Conservation (phyloP, 2,329 filamentous ascomycete genomes). For the Aspergillus sp. region DNA sequence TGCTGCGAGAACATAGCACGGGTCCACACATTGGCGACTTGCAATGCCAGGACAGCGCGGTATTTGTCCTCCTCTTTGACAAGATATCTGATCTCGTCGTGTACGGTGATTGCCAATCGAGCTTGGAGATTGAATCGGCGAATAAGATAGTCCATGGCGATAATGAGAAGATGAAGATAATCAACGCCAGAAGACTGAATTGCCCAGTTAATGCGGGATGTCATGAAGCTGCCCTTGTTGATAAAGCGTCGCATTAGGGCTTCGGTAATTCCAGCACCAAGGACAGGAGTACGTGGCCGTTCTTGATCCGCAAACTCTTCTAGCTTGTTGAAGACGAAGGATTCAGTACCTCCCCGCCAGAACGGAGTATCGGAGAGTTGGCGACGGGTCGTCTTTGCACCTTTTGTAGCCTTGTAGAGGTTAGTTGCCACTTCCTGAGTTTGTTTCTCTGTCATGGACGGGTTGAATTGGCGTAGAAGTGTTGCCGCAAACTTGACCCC, state of each 20-base stretch:
- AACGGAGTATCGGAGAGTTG: constrained; percentile 74
- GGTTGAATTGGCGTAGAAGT: constrained; percentile 91
- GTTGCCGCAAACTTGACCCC: constrained; percentile 92
- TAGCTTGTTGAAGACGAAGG: constrained; percentile 96
- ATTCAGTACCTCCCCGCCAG: constrained; percentile 96
- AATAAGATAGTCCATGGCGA: constrained; percentile 91
- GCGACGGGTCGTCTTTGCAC: constrained; percentile 78
- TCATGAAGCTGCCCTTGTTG: constrained; percentile 88
- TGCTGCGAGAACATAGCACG: constrained; percentile 97
- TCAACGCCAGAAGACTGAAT: constrained; percentile 98
- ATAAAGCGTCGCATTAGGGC: constrained; percentile 88
- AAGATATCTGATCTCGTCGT: constrained; percentile 96
- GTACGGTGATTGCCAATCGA: constrained; percentile 88
- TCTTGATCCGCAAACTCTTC: constrained; percentile 98
- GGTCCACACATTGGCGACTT: constrained; percentile 95
- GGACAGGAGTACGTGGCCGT: constrained; percentile 82
- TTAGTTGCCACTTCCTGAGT: constrained; percentile 76
- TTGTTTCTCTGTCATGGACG: constrained; percentile 75
- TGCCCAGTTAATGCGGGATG: constrained; percentile 97
- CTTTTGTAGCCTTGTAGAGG: constrained; percentile 89
- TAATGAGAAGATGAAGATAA: constrained; percentile 90
- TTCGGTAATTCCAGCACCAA: constrained; percentile 95
- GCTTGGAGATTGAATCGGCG: constrained; percentile 83
- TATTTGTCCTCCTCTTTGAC: constrained; percentile 87
- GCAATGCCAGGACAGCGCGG: constrained; percentile 85